A percentile compares a stretch with the other conserved stretches of the same genome.
Conservation (phyloP, 495 filamentous ascomycete genomes). For the Talaromyces borbonicus region DNA sequence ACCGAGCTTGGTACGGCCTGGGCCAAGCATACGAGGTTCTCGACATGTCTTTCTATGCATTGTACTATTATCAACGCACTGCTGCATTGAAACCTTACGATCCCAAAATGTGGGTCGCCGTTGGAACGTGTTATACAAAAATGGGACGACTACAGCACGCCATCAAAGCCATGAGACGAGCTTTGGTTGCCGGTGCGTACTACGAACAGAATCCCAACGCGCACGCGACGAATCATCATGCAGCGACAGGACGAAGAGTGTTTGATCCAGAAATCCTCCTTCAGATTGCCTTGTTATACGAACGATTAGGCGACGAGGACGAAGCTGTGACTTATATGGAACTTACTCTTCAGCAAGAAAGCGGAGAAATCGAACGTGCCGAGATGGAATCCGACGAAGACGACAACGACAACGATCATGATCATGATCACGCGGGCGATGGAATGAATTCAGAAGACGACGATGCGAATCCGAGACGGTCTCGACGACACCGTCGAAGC, state of each 20-base stretch:
- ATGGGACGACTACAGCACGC: constrained; percentile 74
- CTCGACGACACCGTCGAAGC: constrained; percentile 10
- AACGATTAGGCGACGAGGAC: constrained; percentile 59
- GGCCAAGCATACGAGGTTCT: constrained; percentile 96
- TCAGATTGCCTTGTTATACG: constrained; percentile 84
- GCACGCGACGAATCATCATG: constrained; percentile 8
- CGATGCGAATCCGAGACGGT: constrained; percentile 16
- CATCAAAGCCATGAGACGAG: constrained; percentile 90
- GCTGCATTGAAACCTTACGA: constrained; percentile 86
- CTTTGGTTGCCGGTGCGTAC: constrained; percentile 72
- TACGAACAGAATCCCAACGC: constrained; percentile 45
- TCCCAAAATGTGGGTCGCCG: constrained; percentile 97
- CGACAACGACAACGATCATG: constrained; percentile 25
- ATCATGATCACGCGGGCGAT: too few species aligned
- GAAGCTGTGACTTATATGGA: constrained; percentile 93
- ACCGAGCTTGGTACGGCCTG: constrained; percentile 96
- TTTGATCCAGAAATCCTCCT: constrained; percentile 86
- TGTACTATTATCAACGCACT: constrained; percentile 96
- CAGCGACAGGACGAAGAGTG: constrained; percentile 32
- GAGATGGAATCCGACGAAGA: constrained; percentile 28
- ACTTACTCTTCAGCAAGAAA: constrained; percentile 80
- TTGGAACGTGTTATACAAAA: constrained; percentile 81
- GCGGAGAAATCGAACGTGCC: constrained; percentile 36
- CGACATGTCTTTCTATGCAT: constrained; percentile 92
- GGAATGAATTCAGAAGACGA: constrained; percentile 40